Base-by-base conservation (phyloP, 305 asterid species). In the Solanum hybrid region DNA sequence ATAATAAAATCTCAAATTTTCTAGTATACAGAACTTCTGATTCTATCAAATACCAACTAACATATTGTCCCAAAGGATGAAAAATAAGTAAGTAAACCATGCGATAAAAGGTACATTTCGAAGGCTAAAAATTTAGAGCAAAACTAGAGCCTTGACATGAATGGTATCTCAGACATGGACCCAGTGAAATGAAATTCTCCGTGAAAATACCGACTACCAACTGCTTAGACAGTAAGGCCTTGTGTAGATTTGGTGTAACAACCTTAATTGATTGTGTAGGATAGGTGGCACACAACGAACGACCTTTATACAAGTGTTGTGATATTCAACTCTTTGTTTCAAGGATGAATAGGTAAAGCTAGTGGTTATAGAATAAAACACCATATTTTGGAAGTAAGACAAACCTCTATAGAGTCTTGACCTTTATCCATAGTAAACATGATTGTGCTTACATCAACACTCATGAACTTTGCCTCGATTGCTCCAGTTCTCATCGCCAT, bases 381-480 rank as follows among this genome's bases (percentile, higher is more conserved):
- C 19, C 73, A 84, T 14, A 29, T 10, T 4, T 29, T n/a, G 73
- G 37, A 82, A 24, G 27, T 82, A 27, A 84, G 87, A 29, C 87
- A 31, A 45, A 84, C 99, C 99, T 97, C 98, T 78, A 92, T 34
- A 27, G 96, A 42, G 82, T 97, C 98, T 93, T 93, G 98, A 66
- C 98, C 98, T 86, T 94, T 96, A 45, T 95, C 95, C 97, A 97
- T 94, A 85, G 97, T 95, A 92, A 97, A 92, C 99, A 95, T 97
- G 90, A 97, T 89, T 3, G 99, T 97, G 90, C 96, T 95, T 79
- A 92, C 86, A 91, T 96, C 99, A 51, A 96, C 92, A 7, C 93
- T 95, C 37, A 92, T 89, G 93, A 97, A 96, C 89, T 94, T 95
- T 19, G 92, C 98, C 92, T 95, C 96, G 56, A 95, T 94, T 45